Percentiles rank a stretch among this genome's conserved stretches.
These are phyloP conservation scores for Lachnum nothofagi DNA, from an alignment of 2,329 filamentous ascomycete species.

Conservation along the genomic window DNA sequence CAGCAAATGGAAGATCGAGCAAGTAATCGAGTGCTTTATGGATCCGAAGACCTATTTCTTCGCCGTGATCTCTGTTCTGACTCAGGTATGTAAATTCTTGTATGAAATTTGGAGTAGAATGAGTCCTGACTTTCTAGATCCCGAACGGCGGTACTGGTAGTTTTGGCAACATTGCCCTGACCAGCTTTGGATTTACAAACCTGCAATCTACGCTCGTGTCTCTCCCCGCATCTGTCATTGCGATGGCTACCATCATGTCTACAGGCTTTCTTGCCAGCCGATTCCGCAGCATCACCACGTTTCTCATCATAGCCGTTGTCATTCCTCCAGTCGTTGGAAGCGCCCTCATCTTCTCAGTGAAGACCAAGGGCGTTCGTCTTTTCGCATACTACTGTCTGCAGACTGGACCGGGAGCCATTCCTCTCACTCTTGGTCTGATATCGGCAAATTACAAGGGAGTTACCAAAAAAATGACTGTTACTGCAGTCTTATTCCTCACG, in stretches of 20 bases:
- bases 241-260: slow-evolving; percentile 18
- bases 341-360: slow-evolving; percentile 24
- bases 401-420: slow-evolving; percentile 29
- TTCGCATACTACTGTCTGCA: slow-evolving; percentile 31
- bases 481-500: slow-evolving; percentile 21
- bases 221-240: slow-evolving; percentile 20
- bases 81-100: slow-evolving; percentile 32
- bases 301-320: slow-evolving; percentile 21
- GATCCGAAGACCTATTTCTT: slow-evolving; percentile 57
- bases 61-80: slow-evolving; percentile 47
- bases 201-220: slow-evolving; percentile 31
- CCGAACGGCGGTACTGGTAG: slow-evolving; percentile 58
- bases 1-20: slow-evolving; percentile 43
- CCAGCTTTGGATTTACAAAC: slow-evolving; percentile 34
- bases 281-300: slow-evolving; percentile 20
- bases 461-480: slow-evolving; percentile 33
- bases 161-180: slow-evolving; percentile 46
- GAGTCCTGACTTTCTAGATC: slow-evolving; percentile 33
- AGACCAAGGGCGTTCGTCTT: slow-evolving; percentile 22
- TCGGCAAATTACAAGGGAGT: slow-evolving; percentile 29
- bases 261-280: slow-evolving; percentile 35
- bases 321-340: slow-evolving; percentile 26
- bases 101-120: too few relatives aligned
- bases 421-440: slow-evolving; percentile 30
- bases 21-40: slow-evolving; percentile 48